Percentiles rank a stretch among this genome's conserved stretches.
Conservation (phyloP, 495 filamentous ascomycete species). For the Acidiella bohemica region DNA sequence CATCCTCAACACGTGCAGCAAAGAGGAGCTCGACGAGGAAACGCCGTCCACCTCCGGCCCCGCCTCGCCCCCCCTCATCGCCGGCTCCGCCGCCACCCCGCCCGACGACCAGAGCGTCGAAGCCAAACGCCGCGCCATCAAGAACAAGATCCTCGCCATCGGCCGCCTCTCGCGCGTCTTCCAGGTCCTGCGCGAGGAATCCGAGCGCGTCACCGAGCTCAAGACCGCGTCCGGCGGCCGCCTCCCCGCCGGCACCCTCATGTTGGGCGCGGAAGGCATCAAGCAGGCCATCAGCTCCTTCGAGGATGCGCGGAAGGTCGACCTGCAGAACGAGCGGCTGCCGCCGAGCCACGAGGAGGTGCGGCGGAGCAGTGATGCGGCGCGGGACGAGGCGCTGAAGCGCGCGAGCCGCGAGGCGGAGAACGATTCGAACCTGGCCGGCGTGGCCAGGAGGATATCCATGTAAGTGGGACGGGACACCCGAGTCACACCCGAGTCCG, state of each 20-base stretch:
- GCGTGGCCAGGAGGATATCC: slow-evolving; percentile 80
- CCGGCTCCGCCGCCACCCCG: neutral
- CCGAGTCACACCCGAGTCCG: too few relatives aligned
- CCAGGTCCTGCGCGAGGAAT: slow-evolving; percentile 95
- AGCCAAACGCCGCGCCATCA: slow-evolving; percentile 87
- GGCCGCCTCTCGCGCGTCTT: slow-evolving; percentile 94
- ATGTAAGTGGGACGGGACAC: too few relatives aligned
- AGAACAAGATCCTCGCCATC: slow-evolving; percentile 98
- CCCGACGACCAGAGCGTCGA: slow-evolving; percentile 70
- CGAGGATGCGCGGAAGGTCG: slow-evolving; percentile 95
- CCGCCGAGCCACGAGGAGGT: slow-evolving; percentile 91
- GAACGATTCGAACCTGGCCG: slow-evolving; percentile 73
- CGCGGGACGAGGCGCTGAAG: slow-evolving; percentile 67
- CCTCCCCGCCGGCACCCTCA: slow-evolving; percentile 87
- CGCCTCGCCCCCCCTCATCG: slow-evolving; percentile 43
- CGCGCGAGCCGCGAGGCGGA: slow-evolving; percentile 74
- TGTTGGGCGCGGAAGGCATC: slow-evolving; percentile 96
- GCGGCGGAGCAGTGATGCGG: slow-evolving; percentile 59
- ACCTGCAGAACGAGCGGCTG: slow-evolving; percentile 88
- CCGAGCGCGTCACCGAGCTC: slow-evolving; percentile 88
- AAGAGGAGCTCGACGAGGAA: slow-evolving; percentile 82
- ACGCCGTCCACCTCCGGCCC: slow-evolving; percentile 49
- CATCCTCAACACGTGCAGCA: slow-evolving; percentile 93
- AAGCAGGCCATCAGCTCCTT: slow-evolving; percentile 97
- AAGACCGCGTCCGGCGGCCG: slow-evolving; percentile 92